These are phyloP conservation scores for Lepiota subincarnata DNA, from an alignment of 768 basidiomycete genomes.

Conservation along the genomic window DNA sequence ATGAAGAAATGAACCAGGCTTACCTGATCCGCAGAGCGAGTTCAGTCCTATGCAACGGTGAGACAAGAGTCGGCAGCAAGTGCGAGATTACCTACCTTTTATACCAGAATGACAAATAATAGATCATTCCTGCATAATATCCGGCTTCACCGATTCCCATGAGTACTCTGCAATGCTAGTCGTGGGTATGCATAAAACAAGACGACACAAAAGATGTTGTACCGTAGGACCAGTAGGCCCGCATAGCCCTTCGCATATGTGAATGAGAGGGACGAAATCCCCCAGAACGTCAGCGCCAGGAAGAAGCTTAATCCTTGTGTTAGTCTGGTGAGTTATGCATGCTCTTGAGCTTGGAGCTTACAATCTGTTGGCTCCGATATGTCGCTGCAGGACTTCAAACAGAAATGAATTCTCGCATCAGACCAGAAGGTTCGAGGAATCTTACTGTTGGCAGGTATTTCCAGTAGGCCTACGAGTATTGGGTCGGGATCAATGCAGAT, in stretches of 20 bases:
- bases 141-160: conserved; percentile 61
- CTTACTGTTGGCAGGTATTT: conserved; percentile 54
- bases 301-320: conserved; percentile 39
- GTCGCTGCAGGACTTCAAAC: conserved; percentile 44
- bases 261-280: conserved; percentile 46
- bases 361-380: conserved; percentile 58
- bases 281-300: conserved; percentile 49
- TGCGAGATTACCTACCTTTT: conserved; percentile 24
- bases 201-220: background rate
- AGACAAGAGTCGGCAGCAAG: background rate
- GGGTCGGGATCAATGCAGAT: background rate
- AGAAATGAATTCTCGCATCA: background rate
- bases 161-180: conserved; percentile 30
- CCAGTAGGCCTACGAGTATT: conserved; percentile 37
- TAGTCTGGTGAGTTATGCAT: no score
- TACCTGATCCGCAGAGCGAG: conserved; percentile 49
- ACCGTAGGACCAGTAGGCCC: conserved; percentile 46
- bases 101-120: conserved; percentile 60
- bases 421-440: background rate
- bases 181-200: background rate
- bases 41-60: conserved; percentile 31
- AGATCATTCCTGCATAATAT: conserved; percentile 59
- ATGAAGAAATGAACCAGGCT: background rate
- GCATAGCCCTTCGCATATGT: conserved; percentile 54
- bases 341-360: conserved; percentile 19